Percentiles rank a stretch among this genome's conserved stretches.
These are phyloP conservation scores for Exophiala phaeomuriformis DNA, from an alignment of 2,329 filamentous ascomycete genomes.

Conservation along the genomic window DNA sequence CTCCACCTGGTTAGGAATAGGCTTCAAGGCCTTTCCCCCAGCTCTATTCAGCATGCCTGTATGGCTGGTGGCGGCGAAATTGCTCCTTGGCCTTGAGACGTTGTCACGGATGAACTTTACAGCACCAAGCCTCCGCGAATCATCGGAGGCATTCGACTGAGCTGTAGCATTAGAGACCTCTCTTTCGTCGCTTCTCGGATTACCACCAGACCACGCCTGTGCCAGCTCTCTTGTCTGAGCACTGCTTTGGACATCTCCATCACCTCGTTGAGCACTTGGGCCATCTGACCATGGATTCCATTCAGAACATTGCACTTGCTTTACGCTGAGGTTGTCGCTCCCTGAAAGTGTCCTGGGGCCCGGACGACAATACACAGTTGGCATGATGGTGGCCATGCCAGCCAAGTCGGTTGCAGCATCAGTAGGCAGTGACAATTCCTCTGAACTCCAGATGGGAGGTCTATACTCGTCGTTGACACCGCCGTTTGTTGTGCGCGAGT, in stretches of 20 bases:
- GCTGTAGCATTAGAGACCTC: neutral
- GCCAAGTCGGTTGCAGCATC: conserved; percentile 24
- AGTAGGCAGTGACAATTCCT: conserved; percentile 12
- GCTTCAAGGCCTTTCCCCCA: conserved; percentile 6
- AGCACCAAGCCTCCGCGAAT: conserved; percentile 5
- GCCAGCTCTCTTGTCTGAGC: conserved; percentile 36
- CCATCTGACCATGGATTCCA: conserved; percentile 21
- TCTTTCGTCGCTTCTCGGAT: neutral
- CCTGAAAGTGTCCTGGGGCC: neutral
- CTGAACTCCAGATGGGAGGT: conserved; percentile 12
- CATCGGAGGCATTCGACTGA: neutral
- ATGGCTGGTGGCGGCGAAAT: conserved; percentile 5
- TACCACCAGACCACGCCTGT: conserved; percentile 29
- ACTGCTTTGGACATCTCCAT: neutral
- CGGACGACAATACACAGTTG: conserved; percentile 23
- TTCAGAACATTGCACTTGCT: conserved; percentile 16
- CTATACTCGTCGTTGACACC: conserved; percentile 26
- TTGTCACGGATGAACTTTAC: conserved; percentile 6
- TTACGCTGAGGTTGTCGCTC: neutral
- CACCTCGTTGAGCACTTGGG: neutral
- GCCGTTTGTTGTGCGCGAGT: conserved; percentile 38
- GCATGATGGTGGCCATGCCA: conserved; percentile 36
- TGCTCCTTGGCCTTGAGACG: conserved; percentile 3
- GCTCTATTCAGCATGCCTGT: conserved; percentile 7
- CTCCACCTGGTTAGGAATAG: conserved; percentile 11